phyloP scores from a whole-genome alignment of 345 rosid genomes.

The Ailanthus altissimus region DNA sequence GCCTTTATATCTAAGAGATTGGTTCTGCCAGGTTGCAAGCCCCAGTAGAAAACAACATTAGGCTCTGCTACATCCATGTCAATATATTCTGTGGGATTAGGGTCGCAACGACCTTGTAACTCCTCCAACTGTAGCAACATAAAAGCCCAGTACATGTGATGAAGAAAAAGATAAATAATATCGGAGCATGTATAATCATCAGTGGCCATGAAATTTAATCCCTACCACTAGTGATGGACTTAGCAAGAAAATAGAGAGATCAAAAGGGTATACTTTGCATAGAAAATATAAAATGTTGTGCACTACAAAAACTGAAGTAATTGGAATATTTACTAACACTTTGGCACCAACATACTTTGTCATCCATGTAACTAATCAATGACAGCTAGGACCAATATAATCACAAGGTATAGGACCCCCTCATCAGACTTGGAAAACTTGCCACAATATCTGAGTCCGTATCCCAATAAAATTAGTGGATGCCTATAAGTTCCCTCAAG shows the following conservation, averaged over 20 bases:
- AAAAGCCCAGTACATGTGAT: conserved; percentile 5
- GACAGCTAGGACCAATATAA: neutral
- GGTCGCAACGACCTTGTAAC: conserved; percentile 53
- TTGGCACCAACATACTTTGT: neutral
- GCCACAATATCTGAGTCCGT: neutral
- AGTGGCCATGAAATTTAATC: neutral
- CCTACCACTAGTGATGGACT: no score
- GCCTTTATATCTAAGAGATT: conserved; percentile 32
- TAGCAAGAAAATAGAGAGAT: neutral
- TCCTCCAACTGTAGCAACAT: conserved; percentile 47
- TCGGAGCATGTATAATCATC: neutral
- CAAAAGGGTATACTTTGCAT: neutral
- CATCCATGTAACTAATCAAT: neutral
- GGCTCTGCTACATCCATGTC: conserved; percentile 38
- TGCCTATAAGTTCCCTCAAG: neutral
- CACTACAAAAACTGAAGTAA: neutral
- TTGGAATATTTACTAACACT: neutral
- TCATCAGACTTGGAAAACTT: conserved; percentile 6
- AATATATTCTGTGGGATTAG: conserved; percentile 51
- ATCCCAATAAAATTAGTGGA: neutral
- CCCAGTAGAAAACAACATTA: conserved; percentile 50
- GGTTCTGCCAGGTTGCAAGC: conserved; percentile 40
- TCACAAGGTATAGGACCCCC: neutral
- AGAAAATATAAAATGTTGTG: neutral
- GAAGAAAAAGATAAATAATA: neutral